Base-by-base conservation (phyloP, 192 early-diverging fungal species). In the Umbelopsis ramanniana region DNA sequence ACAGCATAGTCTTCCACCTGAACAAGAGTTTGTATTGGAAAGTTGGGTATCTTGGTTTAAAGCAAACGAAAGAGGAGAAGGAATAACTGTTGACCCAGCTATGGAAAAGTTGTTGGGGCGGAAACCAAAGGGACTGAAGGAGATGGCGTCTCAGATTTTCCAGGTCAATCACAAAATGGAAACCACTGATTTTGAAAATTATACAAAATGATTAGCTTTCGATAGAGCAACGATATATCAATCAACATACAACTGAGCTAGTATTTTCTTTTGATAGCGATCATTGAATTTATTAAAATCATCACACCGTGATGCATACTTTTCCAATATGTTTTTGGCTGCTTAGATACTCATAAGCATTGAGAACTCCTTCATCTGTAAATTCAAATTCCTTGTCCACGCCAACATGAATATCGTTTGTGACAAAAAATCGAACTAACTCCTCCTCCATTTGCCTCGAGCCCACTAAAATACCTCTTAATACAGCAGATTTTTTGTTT, bases 271-370 rank as follows among this genome's bases (percentile, higher is more conserved):
- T 53, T 9, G 21, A 53, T 12, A 22, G n/a, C 21, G 1, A n/a
- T 53, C 15, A 53, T 53, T n/a, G 52, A 53, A n/a, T 53, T 53
- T 53, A n/a, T 6, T n/a, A 53, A 53, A 53, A n/a, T 72, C 22
- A 50, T 35, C 63, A 38, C 7, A 72, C 12, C 22, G 33, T 63
- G 22, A 72, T 72, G 43, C 57, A 38, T 4, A 66, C 43, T 23
- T 72, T 72, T 37, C 71, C 71, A 72, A 72, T 48, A 7, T 72
- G 71, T 23, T 26, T 66, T 35, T 54, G 48, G 21, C 22, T 47
- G 29, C 22, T 40, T 11, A 72, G 4, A 48, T 35, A 50, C 6
- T 60, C 48, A 50, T 40, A 66, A 23, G 71, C 71, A 66, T 55
- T 43, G 24, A 7, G 6, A 55, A 29, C 21, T 2, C 53, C 53